Conservation (phyloP, 768 basidiomycete species). For the Auriscalpium vulgare region DNA sequence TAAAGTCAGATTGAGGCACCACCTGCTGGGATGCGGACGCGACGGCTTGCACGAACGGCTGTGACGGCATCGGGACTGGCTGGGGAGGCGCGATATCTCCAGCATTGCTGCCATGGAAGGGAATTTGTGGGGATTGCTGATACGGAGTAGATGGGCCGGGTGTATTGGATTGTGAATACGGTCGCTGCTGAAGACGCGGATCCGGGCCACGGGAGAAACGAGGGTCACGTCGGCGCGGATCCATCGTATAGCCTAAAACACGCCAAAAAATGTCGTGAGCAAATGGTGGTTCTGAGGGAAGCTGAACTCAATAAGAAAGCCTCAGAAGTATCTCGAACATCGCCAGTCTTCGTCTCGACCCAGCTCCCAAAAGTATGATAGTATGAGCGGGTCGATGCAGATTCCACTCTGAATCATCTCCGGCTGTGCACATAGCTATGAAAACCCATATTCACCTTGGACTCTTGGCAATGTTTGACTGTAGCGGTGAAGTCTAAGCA, state of each 20-base stretch:
- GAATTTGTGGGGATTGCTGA: neutral
- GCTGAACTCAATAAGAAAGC: slow-evolving; percentile 17
- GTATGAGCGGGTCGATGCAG: slow-evolving; percentile 51
- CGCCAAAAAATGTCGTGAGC: slow-evolving; percentile 8
- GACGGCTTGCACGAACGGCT: slow-evolving; percentile 15
- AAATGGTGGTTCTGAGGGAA: neutral
- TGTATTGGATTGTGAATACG: slow-evolving; percentile 22
- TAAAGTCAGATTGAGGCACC: neutral
- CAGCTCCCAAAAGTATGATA: slow-evolving; percentile 24
- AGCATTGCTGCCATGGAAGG: neutral
- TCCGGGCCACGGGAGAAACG: slow-evolving; percentile 62
- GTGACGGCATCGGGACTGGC: slow-evolving; percentile 13
- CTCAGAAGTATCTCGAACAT: slow-evolving; percentile 96
- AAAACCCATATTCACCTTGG: slow-evolving; percentile 5
- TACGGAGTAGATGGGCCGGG: slow-evolving; percentile 7
- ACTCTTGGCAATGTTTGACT: neutral
- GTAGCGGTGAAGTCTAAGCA: no score
- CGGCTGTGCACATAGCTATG: neutral
- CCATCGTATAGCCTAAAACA: slow-evolving; percentile 38
- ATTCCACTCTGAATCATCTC: slow-evolving; percentile 94
- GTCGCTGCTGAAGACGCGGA: slow-evolving; percentile 47
- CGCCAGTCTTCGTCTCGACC: slow-evolving; percentile 67
- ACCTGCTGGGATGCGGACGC: slow-evolving; percentile 9
- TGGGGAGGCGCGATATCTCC: neutral
- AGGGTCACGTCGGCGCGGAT: slow-evolving; percentile 77